Evolutionary conservation across 2,329 filamentous ascomycete genomes (phyloP).

Genomic region (Corynespora cassiicola): DNA sequence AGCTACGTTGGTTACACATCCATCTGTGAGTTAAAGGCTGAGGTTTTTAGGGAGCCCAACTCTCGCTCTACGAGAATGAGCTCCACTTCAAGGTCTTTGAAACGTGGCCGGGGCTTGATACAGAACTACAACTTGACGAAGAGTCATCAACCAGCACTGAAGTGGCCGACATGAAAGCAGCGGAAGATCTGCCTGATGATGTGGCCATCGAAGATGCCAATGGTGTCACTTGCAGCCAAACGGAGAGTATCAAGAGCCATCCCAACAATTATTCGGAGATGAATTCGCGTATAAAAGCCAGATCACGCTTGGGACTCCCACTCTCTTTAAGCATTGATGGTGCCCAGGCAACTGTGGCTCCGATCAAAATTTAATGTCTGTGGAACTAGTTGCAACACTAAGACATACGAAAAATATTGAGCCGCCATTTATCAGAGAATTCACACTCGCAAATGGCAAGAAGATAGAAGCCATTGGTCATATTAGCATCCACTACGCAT

Average conservation of each 20-base stretch:
- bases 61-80: no score
- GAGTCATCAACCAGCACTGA: no score
- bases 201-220: no score
- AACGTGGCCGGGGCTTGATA: no score
- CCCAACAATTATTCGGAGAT: neutral
- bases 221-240: no score
- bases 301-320: constrained; percentile 8
- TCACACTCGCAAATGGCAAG: constrained; percentile 10
- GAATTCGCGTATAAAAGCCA: no score
- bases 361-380: constrained; percentile 16
- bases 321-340: constrained; percentile 3
- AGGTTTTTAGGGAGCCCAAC: no score
- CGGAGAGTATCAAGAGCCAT: neutral
- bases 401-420: neutral
- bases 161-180: no score
- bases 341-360: constrained; percentile 9
- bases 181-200: no score
- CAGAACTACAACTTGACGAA: no score
- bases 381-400: constrained; percentile 6
- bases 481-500: constrained; percentile 2
- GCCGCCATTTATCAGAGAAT: neutral
- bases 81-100: no score
- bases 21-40: no score
- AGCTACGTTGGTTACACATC: constrained; percentile 2
- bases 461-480: constrained; percentile 5